These are phyloP conservation scores for Adansonia grandidieri DNA, from an alignment of 441 rosid species.

Conservation along the genomic window DNA sequence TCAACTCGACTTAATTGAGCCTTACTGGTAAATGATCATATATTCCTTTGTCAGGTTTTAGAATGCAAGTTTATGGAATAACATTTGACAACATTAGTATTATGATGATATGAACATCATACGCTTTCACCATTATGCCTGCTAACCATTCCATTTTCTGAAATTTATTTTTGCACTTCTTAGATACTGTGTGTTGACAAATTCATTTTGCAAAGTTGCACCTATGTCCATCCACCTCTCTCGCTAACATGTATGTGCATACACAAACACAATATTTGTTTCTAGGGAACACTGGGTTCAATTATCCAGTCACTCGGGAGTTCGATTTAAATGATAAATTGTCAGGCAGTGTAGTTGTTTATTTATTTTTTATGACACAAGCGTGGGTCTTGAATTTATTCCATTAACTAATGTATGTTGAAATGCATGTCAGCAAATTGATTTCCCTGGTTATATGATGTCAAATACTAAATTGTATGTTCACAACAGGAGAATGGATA, in stretches of 20 bases:
- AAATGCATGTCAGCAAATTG: constrained; percentile 5
- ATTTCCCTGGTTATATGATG: constrained; percentile 11
- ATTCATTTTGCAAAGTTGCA: background rate
- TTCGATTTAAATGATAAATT: constrained; percentile 1
- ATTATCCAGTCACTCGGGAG: background rate
- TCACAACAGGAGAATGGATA: constrained; percentile 83
- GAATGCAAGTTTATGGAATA: background rate
- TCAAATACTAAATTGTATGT: constrained; percentile 7
- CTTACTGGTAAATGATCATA: background rate
- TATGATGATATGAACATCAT: background rate
- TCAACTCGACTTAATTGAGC: constrained; percentile 6
- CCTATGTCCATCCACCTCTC: background rate
- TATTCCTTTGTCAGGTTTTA: background rate
- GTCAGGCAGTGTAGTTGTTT: background rate
- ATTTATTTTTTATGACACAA: background rate
- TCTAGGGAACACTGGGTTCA: background rate
- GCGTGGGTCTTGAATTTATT: background rate
- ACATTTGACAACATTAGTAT: background rate
- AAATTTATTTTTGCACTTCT: background rate
- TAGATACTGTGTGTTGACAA: background rate
- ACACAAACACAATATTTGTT: background rate
- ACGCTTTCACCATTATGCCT: background rate
- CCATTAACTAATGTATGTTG: background rate
- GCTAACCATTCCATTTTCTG: background rate
- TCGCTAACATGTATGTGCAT: background rate